Conservation (phyloP, 2,329 filamentous ascomycete species). For the Trichoderma simmonsii region DNA sequence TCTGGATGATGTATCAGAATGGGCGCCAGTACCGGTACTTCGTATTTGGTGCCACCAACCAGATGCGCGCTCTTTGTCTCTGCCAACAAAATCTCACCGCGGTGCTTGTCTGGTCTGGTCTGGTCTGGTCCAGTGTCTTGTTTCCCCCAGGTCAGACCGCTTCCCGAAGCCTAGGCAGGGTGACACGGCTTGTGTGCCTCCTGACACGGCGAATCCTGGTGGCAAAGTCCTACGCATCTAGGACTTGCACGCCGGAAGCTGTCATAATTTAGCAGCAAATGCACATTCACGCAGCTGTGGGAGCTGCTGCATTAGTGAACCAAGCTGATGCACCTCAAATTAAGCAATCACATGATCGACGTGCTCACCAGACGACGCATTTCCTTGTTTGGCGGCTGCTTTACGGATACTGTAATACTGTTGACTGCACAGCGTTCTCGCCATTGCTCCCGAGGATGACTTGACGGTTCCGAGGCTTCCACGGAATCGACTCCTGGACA, state of each 20-base stretch:
- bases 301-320: neutral
- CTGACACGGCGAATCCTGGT: slow-evolving; percentile 15
- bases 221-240: slow-evolving; percentile 19
- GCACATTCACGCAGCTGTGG: neutral
- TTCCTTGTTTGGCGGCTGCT: neutral
- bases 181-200: slow-evolving; percentile 19
- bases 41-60: neutral
- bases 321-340: slow-evolving; percentile 1
- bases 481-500: neutral
- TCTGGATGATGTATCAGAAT: neutral
- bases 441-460: neutral
- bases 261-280: neutral
- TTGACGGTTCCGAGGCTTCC: neutral
- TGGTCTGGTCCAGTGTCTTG: neutral
- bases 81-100: slow-evolving; percentile 2
- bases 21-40: neutral
- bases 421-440: neutral
- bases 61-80: neutral
- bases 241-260: slow-evolving; percentile 13
- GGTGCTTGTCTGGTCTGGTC: neutral
- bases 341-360: slow-evolving; percentile 11
- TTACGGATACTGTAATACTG: too few relatives aligned
- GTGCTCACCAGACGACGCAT: slow-evolving; percentile 2
- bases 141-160: slow-evolving; percentile 18
- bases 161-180: slow-evolving; percentile 15